These are phyloP conservation scores for Boletus edulis DNA, from an alignment of 768 basidiomycete genomes.

Conservation along the genomic window DNA sequence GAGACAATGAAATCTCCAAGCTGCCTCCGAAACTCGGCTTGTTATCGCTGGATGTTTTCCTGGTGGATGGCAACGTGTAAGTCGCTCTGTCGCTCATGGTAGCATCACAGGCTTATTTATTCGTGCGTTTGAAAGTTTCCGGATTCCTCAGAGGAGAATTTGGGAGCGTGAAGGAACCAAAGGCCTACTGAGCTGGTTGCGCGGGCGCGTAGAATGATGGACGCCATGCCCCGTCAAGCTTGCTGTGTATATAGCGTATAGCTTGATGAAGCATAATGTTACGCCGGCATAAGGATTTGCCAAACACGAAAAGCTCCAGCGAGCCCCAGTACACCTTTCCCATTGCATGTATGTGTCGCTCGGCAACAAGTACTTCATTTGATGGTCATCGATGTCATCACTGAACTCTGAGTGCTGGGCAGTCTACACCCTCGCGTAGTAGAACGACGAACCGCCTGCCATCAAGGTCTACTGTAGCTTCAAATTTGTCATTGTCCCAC, in stretches of 20 bases:
- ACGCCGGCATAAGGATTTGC: neutral
- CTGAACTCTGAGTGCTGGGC: no score
- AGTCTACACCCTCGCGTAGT: no score
- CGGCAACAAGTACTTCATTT: no score
- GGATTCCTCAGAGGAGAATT: conserved; percentile 73
- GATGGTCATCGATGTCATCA: no score
- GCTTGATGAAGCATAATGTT: neutral
- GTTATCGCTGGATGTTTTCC: conserved; percentile 73
- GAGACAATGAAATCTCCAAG: conserved; percentile 77
- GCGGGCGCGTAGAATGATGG: conserved; percentile 63
- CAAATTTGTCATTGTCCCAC: no score
- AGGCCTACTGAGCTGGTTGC: conserved; percentile 74
- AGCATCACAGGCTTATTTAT: neutral
- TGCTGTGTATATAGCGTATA: conserved; percentile 1
- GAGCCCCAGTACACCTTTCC: neutral
- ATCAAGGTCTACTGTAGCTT: no score
- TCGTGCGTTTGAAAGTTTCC: conserved; percentile 52
- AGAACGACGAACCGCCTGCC: no score
- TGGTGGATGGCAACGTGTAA: conserved; percentile 84
- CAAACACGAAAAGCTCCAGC: neutral
- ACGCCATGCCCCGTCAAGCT: neutral
- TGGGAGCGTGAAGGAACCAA: conserved; percentile 90
- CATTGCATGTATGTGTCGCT: no score
- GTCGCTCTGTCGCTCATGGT: conserved; percentile 28
- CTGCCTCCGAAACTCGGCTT: conserved; percentile 70